These are phyloP conservation scores for Mycena leptocephala DNA, from an alignment of 768 basidiomycete species.

Conservation along the genomic window DNA sequence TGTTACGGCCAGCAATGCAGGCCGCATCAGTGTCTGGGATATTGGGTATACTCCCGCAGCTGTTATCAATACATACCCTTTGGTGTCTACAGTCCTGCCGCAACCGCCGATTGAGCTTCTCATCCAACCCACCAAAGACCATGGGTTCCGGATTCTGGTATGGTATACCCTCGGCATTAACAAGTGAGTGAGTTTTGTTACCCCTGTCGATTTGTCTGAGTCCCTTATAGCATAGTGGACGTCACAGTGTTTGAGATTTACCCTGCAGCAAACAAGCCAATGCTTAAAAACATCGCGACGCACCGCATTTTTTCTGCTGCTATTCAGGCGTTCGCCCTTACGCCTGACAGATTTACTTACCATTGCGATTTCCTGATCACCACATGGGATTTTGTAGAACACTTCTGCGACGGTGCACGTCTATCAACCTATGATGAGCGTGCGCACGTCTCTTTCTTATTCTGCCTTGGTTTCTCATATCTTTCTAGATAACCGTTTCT, in stretches of 20 bases:
- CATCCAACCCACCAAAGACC: slow-evolving; percentile 15
- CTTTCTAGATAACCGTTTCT: slow-evolving; percentile 13
- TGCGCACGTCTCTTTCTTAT: not conserved
- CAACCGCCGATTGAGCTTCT: not conserved
- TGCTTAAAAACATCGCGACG: not conserved
- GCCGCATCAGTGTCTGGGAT: slow-evolving; percentile 46
- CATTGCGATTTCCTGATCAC: slow-evolving; percentile 13
- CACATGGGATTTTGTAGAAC: slow-evolving; percentile 29
- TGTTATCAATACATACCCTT: slow-evolving; percentile 31
- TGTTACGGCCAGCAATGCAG: slow-evolving; percentile 34
- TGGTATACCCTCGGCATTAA: not conserved
- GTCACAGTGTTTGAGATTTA: slow-evolving; percentile 23
- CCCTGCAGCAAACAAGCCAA: not conserved
- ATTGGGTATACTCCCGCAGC: slow-evolving; percentile 38
- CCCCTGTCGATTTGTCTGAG: not conserved
- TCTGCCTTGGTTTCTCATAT: not conserved
- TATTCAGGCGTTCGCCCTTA: not conserved
- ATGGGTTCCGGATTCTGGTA: slow-evolving; percentile 6
- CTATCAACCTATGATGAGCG: not conserved
- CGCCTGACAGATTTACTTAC: slow-evolving; percentile 20
- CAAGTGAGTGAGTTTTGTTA: not conserved
- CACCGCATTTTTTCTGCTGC: not conserved
- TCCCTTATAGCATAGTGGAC: not conserved
- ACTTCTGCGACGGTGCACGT: slow-evolving; percentile 16
- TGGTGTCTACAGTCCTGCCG: slow-evolving; percentile 14